These are phyloP conservation scores for Neurospora sp. DNA, from an alignment of 495 filamentous ascomycete genomes.

Conservation along the genomic window DNA sequence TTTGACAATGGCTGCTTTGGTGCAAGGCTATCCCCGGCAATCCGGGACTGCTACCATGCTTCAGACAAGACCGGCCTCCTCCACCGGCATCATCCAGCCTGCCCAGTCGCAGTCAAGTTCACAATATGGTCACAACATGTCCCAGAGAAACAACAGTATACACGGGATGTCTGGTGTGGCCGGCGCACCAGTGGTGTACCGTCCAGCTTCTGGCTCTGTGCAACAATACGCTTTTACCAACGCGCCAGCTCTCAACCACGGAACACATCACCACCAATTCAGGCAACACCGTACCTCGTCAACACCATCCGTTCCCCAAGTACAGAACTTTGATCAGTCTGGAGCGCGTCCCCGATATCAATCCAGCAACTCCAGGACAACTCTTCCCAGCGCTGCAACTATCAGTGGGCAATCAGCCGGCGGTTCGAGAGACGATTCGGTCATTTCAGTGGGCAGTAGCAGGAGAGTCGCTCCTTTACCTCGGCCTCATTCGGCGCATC, in stretches of 20 bases:
- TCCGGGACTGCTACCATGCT: conserved; percentile 73
- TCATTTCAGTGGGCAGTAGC: conserved; percentile 14
- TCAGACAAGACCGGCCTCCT: conserved; percentile 63
- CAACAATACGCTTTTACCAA: conserved; percentile 81
- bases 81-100: conserved; percentile 54
- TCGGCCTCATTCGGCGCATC: conserved; percentile 23
- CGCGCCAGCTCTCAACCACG: conserved; percentile 56
- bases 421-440: conserved; percentile 25
- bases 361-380: conserved; percentile 48
- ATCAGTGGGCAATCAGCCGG: conserved; percentile 4
- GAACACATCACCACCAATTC: conserved; percentile 53
- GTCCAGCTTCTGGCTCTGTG: conserved; percentile 58
- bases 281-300: conserved; percentile 58
- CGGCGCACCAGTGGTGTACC: conserved; percentile 50
- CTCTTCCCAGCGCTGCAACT: conserved; percentile 22
- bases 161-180: conserved; percentile 42
- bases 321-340: conserved; percentile 38
- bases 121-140: conserved; percentile 42
- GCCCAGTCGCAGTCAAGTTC: conserved; percentile 43
- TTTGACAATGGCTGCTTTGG: conserved; percentile 74
- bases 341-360: conserved; percentile 46
- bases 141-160: conserved; percentile 55
- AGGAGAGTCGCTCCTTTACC: conserved; percentile 15
- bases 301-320: conserved; percentile 50
- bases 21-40: conserved; percentile 81